Conservation (phyloP, 2,329 filamentous ascomycete genomes). For the Cladosporium oxysporum region DNA sequence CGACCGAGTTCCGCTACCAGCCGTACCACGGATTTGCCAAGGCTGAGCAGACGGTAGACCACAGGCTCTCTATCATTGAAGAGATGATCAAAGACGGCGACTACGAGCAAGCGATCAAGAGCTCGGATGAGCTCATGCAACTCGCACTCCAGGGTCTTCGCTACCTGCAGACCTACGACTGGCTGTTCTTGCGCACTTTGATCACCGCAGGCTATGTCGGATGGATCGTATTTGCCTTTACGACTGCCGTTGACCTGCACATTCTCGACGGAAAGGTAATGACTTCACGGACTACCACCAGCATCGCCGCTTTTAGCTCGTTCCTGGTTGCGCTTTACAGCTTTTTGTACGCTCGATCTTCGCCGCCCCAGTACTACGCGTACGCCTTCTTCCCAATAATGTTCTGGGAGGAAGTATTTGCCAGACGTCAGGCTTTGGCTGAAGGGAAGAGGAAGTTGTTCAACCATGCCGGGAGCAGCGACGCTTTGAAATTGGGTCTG, state of each 20-base stretch:
- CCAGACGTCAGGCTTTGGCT: slow-evolving; percentile 67
- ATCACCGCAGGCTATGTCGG: slow-evolving; percentile 90
- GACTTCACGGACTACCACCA: slow-evolving; percentile 62
- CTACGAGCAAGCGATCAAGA: slow-evolving; percentile 75
- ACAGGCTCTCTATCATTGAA: slow-evolving; percentile 68
- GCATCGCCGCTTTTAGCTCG: slow-evolving; percentile 70
- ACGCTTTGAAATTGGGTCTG: slow-evolving; percentile 60
- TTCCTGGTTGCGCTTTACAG: slow-evolving; percentile 74
- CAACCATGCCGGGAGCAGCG: slow-evolving; percentile 62
- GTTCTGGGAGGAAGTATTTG: slow-evolving; percentile 96
- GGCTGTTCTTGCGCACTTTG: slow-evolving; percentile 87
- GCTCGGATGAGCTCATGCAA: slow-evolving; percentile 75
- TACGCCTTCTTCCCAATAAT: slow-evolving; percentile 90
- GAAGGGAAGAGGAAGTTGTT: slow-evolving; percentile 70
- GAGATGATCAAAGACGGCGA: slow-evolving; percentile 65
- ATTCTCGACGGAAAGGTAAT: slow-evolving; percentile 72
- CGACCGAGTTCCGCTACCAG: slow-evolving; percentile 72
- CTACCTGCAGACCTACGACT: slow-evolving; percentile 97
- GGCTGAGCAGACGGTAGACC: slow-evolving; percentile 62
- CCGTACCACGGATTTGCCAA: slow-evolving; percentile 72
- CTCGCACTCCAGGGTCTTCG: slow-evolving; percentile 78
- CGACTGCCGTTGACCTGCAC: slow-evolving; percentile 84
- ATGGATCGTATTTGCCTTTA: slow-evolving; percentile 91
- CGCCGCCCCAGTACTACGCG: slow-evolving; percentile 80
- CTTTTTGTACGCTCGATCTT: slow-evolving; percentile 76